Percentiles rank a stretch among this genome's conserved stretches.
Evolutionary conservation across 331 rosid genomes (phyloP).

Genomic region (Quercus lobata): DNA sequence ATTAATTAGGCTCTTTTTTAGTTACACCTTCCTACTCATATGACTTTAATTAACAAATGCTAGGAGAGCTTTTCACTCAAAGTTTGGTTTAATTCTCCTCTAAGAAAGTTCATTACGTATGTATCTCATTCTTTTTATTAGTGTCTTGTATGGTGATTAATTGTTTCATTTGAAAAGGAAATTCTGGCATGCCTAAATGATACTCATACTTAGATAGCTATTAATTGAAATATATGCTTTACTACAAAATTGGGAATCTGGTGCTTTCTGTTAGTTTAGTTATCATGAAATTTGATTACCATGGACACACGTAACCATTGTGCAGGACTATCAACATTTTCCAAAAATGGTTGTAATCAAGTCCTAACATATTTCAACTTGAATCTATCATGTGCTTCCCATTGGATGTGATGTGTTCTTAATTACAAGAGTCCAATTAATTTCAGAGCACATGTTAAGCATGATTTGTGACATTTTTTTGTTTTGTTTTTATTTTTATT

Average conservation of each 20-base stretch:
- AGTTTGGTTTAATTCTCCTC: neutral
- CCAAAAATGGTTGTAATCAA: neutral
- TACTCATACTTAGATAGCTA: too few species aligned
- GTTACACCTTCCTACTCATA: too few species aligned
- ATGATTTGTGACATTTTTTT: neutral
- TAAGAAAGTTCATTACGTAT: neutral
- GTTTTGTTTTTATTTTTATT: neutral
- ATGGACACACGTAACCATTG: neutral
- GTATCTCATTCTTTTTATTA: neutral
- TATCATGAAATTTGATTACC: neutral
- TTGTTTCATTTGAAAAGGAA: too few species aligned
- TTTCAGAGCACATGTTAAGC: neutral
- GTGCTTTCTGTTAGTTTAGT: neutral
- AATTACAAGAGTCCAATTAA: neutral
- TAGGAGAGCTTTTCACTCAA: neutral
- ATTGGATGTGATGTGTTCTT: neutral
- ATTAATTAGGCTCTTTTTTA: too few species aligned
- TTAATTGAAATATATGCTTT: too few species aligned
- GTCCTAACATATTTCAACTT: neutral
- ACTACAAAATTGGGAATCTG: neutral
- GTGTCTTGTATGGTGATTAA: too few species aligned
- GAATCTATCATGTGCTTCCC: neutral
- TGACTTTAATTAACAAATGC: too few species aligned
- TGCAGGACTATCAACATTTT: neutral
- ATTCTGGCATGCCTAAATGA: too few species aligned